Conservation (phyloP, 2,329 filamentous ascomycete genomes). For the Pseudocercospora vitis region DNA sequence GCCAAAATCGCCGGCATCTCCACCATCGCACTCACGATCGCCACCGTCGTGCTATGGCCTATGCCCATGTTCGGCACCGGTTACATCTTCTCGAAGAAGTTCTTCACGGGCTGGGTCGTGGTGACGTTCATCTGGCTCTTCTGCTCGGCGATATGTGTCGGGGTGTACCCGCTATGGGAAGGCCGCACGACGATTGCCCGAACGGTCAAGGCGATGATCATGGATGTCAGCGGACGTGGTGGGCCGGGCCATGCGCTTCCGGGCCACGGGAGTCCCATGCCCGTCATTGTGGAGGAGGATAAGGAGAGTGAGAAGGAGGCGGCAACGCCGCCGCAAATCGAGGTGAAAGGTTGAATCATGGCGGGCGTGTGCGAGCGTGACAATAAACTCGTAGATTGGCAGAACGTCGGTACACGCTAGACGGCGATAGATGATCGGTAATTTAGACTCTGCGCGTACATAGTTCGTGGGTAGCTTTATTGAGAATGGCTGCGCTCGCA, state of each 20-base stretch:
- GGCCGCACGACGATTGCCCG: constrained; percentile 5
- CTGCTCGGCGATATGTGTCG: constrained; percentile 34
- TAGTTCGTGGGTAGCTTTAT: too few relatives aligned
- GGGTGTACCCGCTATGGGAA: constrained; percentile 14
- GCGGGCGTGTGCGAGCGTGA: background rate
- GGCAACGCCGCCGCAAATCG: constrained; percentile 9
- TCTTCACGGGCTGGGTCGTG: constrained; percentile 49
- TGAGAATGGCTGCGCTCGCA: too few relatives aligned
- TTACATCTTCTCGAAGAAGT: constrained; percentile 51
- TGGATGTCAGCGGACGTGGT: constrained; percentile 9
- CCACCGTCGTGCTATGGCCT: constrained; percentile 51
- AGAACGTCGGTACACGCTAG: too few relatives aligned
- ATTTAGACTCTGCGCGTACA: too few relatives aligned
- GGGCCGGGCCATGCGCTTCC: background rate
- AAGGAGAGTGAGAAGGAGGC: constrained; percentile 11
- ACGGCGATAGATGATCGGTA: too few relatives aligned
- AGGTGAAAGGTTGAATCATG: constrained; percentile 4
- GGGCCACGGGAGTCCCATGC: background rate
- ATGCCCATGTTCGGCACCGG: constrained; percentile 50
- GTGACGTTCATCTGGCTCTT: constrained; percentile 53
- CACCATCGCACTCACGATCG: constrained; percentile 61
- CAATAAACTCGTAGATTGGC: too few relatives aligned
- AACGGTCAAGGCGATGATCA: constrained; percentile 12
- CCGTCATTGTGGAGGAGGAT: background rate
- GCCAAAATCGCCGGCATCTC: constrained; percentile 54